Base-by-base conservation (phyloP, 1,139 yeast genomes). In the Suhomyces wounanorum region DNA sequence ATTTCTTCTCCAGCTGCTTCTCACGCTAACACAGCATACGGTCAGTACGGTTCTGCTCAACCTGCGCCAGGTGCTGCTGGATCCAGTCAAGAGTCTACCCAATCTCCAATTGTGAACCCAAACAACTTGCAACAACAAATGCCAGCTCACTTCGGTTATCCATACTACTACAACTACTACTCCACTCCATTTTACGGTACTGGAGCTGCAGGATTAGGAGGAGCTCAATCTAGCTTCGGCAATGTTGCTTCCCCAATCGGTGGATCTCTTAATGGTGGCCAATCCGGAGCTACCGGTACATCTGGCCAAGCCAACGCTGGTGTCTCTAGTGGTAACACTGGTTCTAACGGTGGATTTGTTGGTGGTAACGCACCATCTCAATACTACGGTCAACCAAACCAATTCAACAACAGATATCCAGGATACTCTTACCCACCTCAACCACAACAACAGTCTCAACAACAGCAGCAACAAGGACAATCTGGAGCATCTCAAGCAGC, bases 121-220 rank as follows among this genome's bases (percentile, higher is more conserved):
- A 59, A 64, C 60, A 63, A 61, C 48, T 61, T 60, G 49, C 66
- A 61, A 33, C 66, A 59, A 42, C 64, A 63, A 51, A 58, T 63
- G 28, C 72, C 70, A 37, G 58, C 77, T 45, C 79, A 79, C 54
- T 75, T 69, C 58, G 79, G 73, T 30, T 75, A 75, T 66, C 79
- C 80, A 50, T 73, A 73, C 66, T 75, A 75, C 66, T 68, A 73
- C 65, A 65, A 75, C 63, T 75, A 73, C 61, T 75, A 75, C 62
- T 72, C 71, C 59, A 71, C 70, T 33, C 79, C 78, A 59, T 75
- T 69, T 61, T 76, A 72, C 58, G 73, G 71, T 44, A 69, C 68
- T 55, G 72, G 71, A 41, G 65, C 59, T 42, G 59, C 60, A 41
- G 64, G 64, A 17, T 64, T 67, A 57, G 68, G 66, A 40, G 71